phyloP scores from a whole-genome alignment of 2,329 filamentous ascomycete species.

The Periconia digitata region DNA sequence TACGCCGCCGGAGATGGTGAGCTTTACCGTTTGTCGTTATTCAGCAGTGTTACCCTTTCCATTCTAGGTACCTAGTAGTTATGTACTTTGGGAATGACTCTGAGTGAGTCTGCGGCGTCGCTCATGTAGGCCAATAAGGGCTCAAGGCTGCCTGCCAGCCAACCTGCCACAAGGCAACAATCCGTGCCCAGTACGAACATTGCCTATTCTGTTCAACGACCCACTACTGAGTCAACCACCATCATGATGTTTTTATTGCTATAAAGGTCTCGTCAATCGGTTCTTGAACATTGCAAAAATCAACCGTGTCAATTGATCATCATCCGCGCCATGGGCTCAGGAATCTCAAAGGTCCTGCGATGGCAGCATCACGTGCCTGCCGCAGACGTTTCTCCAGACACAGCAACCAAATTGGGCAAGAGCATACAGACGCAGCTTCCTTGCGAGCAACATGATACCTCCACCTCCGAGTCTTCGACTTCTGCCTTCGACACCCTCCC shows the following conservation, averaged over 20 bases:
- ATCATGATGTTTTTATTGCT: constrained; percentile 3
- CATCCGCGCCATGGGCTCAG: constrained; percentile 28
- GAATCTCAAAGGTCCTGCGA: constrained; percentile 23
- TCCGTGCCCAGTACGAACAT: constrained; percentile 22
- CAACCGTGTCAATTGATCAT: neutral
- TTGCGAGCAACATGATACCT: neutral
- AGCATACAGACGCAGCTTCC: constrained; percentile 9
- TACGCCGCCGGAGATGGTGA: too few relatives aligned
- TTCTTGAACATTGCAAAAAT: neutral
- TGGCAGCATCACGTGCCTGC: constrained; percentile 18
- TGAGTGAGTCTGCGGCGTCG: too few relatives aligned
- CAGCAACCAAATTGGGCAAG: constrained; percentile 4
- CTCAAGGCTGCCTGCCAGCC: constrained; percentile 34
- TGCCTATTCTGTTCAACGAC: constrained; percentile 21
- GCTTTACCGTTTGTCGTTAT: too few relatives aligned
- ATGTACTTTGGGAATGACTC: too few relatives aligned
- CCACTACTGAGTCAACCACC: neutral
- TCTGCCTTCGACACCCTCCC: neutral
- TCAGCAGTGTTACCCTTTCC: too few relatives aligned
- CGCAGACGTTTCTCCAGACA: constrained; percentile 1
- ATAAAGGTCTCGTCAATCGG: constrained; percentile 1
- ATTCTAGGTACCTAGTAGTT: too few relatives aligned
- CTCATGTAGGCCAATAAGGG: too few relatives aligned
- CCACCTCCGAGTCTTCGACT: neutral
- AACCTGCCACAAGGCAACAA: constrained; percentile 3